phyloP scores from a whole-genome alignment of 78 protist species.

The Dictyostelium citrinum region DNA sequence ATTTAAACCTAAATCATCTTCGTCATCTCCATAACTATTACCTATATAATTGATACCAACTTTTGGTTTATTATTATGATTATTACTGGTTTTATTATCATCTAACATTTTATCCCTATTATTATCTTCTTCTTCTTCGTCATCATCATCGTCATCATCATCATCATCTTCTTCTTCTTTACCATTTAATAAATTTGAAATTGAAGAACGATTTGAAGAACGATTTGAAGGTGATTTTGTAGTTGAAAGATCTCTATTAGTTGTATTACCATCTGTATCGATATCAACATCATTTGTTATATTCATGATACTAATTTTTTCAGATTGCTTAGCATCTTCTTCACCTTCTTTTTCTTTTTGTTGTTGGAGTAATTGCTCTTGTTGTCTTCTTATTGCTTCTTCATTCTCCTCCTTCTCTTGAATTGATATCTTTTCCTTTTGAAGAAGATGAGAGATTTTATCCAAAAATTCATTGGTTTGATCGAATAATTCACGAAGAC shows the following conservation, averaged over 20 bases:
- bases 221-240: neutral
- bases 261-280: neutral
- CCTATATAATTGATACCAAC: neutral
- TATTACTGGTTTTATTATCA: neutral
- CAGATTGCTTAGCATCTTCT: neutral
- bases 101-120: neutral
- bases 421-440: slow-evolving; percentile 45
- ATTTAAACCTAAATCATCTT: neutral
- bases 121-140: neutral
- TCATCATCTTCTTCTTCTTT: neutral
- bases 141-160: neutral
- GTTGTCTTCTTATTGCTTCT: slow-evolving; percentile 8
- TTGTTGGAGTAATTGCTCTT: neutral
- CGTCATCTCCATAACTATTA: neutral
- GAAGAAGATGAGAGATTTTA: slow-evolving; percentile 61
- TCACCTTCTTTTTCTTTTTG: slow-evolving; percentile 4
- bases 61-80: neutral
- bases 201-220: neutral
- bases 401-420: slow-evolving; percentile 42
- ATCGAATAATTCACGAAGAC: slow-evolving; percentile 71
- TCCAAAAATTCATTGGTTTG: slow-evolving; percentile 80
- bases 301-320: neutral
- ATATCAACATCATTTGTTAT: neutral
- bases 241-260: neutral
- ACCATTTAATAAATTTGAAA: neutral